Base-by-base conservation (phyloP, 1,284 basidiomycete genomes). In the Neonothopanus nambi region DNA sequence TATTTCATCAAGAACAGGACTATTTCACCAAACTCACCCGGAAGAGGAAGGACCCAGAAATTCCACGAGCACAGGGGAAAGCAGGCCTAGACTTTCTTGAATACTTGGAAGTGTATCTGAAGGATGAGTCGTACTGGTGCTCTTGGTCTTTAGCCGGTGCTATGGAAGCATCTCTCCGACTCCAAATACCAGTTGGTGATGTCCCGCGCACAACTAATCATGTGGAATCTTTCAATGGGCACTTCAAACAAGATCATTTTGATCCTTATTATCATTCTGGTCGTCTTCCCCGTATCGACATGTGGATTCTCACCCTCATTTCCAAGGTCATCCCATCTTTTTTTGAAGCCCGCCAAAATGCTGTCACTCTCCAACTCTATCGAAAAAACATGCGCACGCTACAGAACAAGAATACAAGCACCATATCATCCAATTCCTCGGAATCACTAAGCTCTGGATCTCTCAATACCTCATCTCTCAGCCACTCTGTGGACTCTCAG, bases 211-310 rank as follows among this genome's bases (percentile, higher is more conserved):
- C 62, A 0, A 67, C 50, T 17, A 68, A 68, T 52, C 57, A 52
- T 41, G 52, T 68, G 1, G 66, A 68, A 54, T 63, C 60, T 6
- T 67, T 63, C 51, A 66, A 68, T 43, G 63, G 63, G 3, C 54
- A 33, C 15, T 33, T 52, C 26, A 40, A 58, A 23, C 35, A 40
- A 13, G n/a, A 26, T 3, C 52, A 48, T 38, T 48, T 55, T 28
- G 15, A 39, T 3, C 49, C 37, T 7, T 45, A 57, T 23, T 26
- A 18, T 11, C 49, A 49, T 23, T 39, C 37, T 21, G 55, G 58
- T 2, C 44, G 49, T 2, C 38, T 55, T 7, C 55, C 58, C 1
- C 49, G 49, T 3, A 11, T 55, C 5, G 55, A 57, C 30, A 12
- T 30, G 13, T 59, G 58, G 58, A 37, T 57, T 9, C 28, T 52